Percentiles rank a stretch among this genome's conserved stretches.
These are phyloP conservation scores for Musa schizocarpa DNA, from an alignment of 176 grass and related monocot genomes.

Conservation along the genomic window DNA sequence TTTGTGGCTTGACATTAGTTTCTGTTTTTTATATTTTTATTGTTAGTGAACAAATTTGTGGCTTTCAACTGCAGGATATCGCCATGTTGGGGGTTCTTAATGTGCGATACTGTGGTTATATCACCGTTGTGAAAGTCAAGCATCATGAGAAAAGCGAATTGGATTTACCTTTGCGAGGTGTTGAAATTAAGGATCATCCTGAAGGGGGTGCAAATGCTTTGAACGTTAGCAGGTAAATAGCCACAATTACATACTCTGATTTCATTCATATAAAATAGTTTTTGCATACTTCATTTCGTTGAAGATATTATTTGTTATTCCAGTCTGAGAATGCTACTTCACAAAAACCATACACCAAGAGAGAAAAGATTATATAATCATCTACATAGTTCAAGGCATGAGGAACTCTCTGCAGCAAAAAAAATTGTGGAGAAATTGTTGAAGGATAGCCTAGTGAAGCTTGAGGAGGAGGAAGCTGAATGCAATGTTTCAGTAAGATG, in stretches of 20 bases:
- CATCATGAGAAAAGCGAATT: constrained; percentile 44
- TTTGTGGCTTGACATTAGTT: not conserved
- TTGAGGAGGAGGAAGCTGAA: constrained; percentile 53
- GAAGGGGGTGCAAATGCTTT: constrained; percentile 96
- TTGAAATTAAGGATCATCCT: constrained; percentile 70
- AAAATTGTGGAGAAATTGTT: constrained; percentile 67
- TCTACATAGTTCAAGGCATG: constrained; percentile 52
- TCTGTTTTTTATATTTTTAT: not conserved
- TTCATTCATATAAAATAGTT: constrained; percentile 4
- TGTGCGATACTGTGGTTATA: constrained; percentile 81
- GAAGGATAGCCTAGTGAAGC: constrained; percentile 55
- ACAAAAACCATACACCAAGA: constrained; percentile 47
- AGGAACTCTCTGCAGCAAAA: constrained; percentile 66
- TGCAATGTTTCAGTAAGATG: constrained; percentile 68
- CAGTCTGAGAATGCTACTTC: constrained; percentile 97
- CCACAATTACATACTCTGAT: constrained; percentile 14
- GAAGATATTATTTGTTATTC: constrained; percentile 25
- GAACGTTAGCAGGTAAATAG: constrained; percentile 78
- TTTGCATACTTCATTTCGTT: constrained; percentile 16
- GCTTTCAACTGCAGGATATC: constrained; percentile 67
- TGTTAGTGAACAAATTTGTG: constrained; percentile 19
- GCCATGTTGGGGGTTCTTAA: constrained; percentile 79
- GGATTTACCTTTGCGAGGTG: constrained; percentile 38
- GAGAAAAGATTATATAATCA: constrained; percentile 53
- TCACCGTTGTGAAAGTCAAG: constrained; percentile 83